A percentile compares a stretch with the other conserved stretches of the same genome.
Conservation (phyloP, 495 filamentous ascomycete species). For the Penicillium steckii region DNA sequence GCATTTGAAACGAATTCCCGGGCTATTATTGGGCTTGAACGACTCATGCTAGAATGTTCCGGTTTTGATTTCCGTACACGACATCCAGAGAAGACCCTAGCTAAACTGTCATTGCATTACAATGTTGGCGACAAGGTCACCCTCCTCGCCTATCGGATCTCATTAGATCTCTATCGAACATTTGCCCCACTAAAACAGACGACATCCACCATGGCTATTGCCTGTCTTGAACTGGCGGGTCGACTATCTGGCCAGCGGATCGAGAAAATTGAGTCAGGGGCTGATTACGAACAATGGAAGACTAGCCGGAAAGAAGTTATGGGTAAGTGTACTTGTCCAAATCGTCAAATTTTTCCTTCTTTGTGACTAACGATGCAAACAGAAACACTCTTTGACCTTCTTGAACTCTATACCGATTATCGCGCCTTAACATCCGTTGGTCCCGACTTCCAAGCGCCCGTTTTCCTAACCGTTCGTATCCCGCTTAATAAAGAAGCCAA, state of each 20-base stretch:
- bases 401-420: slow-evolving; percentile 87
- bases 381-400: slow-evolving; percentile 82
- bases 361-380: slow-evolving; percentile 3
- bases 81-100: slow-evolving; percentile 77
- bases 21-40: slow-evolving; percentile 81
- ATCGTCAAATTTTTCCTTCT: not conserved
- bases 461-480: slow-evolving; percentile 81
- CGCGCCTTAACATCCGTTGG: slow-evolving; percentile 71
- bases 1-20: slow-evolving; percentile 74
- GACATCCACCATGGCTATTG: slow-evolving; percentile 73
- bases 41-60: slow-evolving; percentile 89
- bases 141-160: slow-evolving; percentile 71
- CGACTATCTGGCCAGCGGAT: slow-evolving; percentile 56
- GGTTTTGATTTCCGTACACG: slow-evolving; percentile 93
- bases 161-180: slow-evolving; percentile 86
- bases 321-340: slow-evolving; percentile 43
- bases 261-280: slow-evolving; percentile 42
- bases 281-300: slow-evolving; percentile 54
- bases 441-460: slow-evolving; percentile 63
- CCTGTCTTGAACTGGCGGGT: slow-evolving; percentile 76
- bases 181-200: slow-evolving; percentile 88
- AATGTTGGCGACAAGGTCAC: slow-evolving; percentile 51
- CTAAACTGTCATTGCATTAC: slow-evolving; percentile 66
- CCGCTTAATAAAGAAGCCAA: slow-evolving; percentile 75
- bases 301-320: slow-evolving; percentile 69